Conservation (phyloP, 345 rosid genomes). For the Eucalyptus coolabah region DNA sequence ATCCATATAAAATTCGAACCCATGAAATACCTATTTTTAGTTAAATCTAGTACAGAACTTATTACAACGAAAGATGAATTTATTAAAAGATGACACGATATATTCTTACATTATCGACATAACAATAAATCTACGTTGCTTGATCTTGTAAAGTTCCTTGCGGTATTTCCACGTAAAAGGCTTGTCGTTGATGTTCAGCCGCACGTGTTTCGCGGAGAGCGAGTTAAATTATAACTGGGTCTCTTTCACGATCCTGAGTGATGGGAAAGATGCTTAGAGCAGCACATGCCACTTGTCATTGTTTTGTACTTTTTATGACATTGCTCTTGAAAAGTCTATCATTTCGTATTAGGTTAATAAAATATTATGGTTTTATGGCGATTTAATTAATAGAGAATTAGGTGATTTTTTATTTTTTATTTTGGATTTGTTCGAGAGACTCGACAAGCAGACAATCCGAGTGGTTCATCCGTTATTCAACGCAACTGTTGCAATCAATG, state of each 20-base stretch:
- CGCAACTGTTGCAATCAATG: not conserved
- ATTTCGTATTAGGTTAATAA: not conserved
- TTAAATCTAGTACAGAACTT: not conserved
- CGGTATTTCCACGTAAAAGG: not conserved
- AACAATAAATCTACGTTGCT: not conserved
- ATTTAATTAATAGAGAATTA: not conserved
- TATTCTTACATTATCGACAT: not conserved
- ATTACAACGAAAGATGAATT: not conserved
- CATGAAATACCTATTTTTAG: not conserved
- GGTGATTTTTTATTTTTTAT: not conserved
- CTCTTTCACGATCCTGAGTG: not conserved
- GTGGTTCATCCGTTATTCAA: not conserved
- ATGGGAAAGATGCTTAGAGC: not conserved
- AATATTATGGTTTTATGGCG: not conserved
- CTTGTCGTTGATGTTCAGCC: not conserved
- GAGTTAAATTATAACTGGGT: not conserved
- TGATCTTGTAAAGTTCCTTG: not conserved
- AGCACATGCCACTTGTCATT: not conserved
- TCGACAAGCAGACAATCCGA: not conserved
- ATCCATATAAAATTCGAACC: not conserved
- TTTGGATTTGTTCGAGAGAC: not conserved
- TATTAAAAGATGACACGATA: not conserved
- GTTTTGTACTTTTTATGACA: not conserved
- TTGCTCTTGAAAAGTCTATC: not conserved
- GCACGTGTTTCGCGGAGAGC: not conserved